These are phyloP conservation scores for Starmerella davenportii DNA, from an alignment of 805 yeast species.

Conservation along the genomic window DNA sequence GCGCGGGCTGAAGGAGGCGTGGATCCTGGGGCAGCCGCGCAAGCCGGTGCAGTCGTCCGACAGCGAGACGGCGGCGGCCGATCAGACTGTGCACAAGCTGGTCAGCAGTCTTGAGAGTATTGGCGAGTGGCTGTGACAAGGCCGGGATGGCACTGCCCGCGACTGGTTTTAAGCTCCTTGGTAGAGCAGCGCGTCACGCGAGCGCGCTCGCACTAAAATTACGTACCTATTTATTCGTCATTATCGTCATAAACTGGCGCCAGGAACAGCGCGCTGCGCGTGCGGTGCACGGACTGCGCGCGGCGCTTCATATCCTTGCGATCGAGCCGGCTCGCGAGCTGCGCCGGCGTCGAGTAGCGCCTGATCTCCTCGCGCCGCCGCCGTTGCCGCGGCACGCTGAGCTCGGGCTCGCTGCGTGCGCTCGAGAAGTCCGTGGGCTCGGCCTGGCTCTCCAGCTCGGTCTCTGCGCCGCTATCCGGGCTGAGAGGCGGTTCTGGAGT, in stretches of 20 bases:
- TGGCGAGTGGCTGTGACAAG: background rate
- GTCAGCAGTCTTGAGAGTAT: background rate
- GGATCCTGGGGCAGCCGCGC: conserved; percentile 27
- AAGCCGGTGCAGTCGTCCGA: background rate
- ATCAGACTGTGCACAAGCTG: background rate
- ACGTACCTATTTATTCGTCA: too few relatives aligned
- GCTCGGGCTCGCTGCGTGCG: too few relatives aligned
- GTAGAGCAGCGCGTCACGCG: too few relatives aligned
- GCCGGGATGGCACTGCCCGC: too few relatives aligned
- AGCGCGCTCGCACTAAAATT: too few relatives aligned
- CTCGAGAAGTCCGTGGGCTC: too few relatives aligned
- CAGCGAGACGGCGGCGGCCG: background rate
- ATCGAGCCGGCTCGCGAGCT: background rate
- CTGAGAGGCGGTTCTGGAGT: too few relatives aligned
- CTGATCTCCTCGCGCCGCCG: background rate
- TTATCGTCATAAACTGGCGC: too few relatives aligned
- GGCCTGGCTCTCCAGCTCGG: too few relatives aligned
- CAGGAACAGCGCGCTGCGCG: background rate
- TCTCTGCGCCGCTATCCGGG: too few relatives aligned
- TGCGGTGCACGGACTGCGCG: background rate
- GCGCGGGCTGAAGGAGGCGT: conserved; percentile 26
- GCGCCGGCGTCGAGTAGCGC: background rate
- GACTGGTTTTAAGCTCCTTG: too few relatives aligned
- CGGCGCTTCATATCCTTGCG: background rate
- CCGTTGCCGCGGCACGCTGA: too few relatives aligned